Conservation (phyloP, 2,329 filamentous ascomycete species). For the Aspergillus clavatus region DNA sequence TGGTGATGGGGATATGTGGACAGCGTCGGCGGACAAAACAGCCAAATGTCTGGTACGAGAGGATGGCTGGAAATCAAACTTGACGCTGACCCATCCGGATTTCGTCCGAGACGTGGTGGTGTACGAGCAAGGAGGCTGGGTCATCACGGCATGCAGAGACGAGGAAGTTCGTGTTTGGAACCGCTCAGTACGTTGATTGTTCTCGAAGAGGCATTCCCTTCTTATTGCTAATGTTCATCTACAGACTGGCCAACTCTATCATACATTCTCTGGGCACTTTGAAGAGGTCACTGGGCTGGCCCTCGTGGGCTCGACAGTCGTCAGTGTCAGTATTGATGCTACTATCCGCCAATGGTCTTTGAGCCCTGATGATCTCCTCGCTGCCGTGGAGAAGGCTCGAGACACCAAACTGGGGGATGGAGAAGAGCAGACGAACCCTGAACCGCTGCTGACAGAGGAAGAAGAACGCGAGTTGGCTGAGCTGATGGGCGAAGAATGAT, state of each 20-base stretch:
- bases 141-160: constrained; percentile 82
- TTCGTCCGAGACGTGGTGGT: constrained; percentile 82
- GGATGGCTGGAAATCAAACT: constrained; percentile 65
- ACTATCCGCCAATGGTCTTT: constrained; percentile 84
- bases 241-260: constrained; percentile 65
- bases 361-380: constrained; percentile 55
- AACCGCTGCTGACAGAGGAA: constrained; percentile 67
- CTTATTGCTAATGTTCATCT: constrained; percentile 5
- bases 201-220: neutral
- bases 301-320: constrained; percentile 55
- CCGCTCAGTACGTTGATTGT: constrained; percentile 39
- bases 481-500: constrained; percentile 68
- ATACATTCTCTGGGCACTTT: constrained; percentile 75
- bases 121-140: constrained; percentile 64
- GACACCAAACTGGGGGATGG: constrained; percentile 43
- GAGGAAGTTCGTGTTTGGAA: constrained; percentile 94
- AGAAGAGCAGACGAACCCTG: constrained; percentile 44
- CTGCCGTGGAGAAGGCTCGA: constrained; percentile 48
- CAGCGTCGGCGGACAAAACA: constrained; percentile 84
- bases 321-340: constrained; percentile 84
- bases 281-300: constrained; percentile 85
- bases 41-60: constrained; percentile 71
- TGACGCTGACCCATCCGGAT: constrained; percentile 73
- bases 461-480: constrained; percentile 91
- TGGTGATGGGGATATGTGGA: constrained; percentile 73